Evolutionary conservation across 352 stramenopile species (phyloP), one percentile per base, ranked within the genome.

Genomic region (Globisporangium nunn): DNA sequence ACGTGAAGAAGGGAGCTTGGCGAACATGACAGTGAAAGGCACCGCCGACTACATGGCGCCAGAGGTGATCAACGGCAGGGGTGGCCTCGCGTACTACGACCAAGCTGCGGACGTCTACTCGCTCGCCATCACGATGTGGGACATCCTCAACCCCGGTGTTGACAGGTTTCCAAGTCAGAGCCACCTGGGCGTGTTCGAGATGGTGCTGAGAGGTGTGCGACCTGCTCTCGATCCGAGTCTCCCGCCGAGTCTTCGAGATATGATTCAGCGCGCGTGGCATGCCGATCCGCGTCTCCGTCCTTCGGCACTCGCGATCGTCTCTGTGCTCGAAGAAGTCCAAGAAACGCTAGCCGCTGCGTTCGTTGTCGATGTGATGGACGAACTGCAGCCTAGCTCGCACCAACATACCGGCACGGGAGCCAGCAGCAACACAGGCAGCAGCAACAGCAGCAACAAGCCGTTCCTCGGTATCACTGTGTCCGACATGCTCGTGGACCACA

Each of bases 51-150:
- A 85, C 61, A 74, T 82, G 60, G 80, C 80, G 1, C 77, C 77
- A 3, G 77, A 90, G 44, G 54, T 85, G 7, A 72, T 85, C 35
- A 63, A 74, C 23, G 72, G 67, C 12, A 68, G 72, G 15, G 54
- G 41, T 8, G 59, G 64, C 5, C 15, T 64, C 17, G 50, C 58
- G 4, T 58, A 54, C 2, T 81, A 85, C 48, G 64, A 61, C 6
- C 74, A 85, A 46, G 70, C 71, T 5, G 63, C 69, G 3, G 75
- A 87, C 57, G 63, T 87, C 2, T 87, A 82, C 64, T 74, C 75
- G 41, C 67, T 87, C 39, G 76, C 57, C 6, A 59, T 87, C 29
- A 85, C 78, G 8, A 75, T 87, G 56, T 89, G 79, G 76, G 72
- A 85, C 57, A 82, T 87, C 33, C 55, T 85, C 12, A 59, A 84